Percentiles rank a stretch among this genome's conserved stretches.
Conservation (phyloP, 139 green algal species). For the Bryopsis sp. region DNA sequence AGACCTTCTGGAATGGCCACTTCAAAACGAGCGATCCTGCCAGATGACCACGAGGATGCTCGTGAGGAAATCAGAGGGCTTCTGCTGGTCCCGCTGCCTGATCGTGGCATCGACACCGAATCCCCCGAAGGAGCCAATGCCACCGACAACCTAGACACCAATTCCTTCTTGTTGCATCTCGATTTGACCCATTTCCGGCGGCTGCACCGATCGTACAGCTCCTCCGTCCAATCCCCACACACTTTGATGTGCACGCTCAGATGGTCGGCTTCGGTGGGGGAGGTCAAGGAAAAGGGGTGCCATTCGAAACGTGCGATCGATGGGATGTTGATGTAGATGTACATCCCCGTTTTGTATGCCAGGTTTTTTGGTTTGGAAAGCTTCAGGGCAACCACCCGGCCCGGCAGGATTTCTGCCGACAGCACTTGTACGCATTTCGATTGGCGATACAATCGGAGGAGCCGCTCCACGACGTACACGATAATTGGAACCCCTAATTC, state of each 20-base stretch:
- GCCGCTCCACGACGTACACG: neutral
- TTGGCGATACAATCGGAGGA: neutral
- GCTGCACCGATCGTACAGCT: no score
- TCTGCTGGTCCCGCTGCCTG: no score
- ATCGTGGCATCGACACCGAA: no score
- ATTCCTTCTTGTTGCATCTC: no score
- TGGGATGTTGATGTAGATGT: neutral
- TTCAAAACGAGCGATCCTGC: no score
- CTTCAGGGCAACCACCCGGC: neutral
- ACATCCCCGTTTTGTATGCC: neutral
- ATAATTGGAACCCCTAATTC: neutral
- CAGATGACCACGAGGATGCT: no score
- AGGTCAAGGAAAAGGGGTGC: neutral
- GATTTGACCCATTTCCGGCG: no score
- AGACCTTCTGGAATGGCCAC: no score
- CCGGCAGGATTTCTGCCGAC: neutral
- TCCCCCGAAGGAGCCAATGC: no score
- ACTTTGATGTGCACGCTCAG: constrained; percentile 4
- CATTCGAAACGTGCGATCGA: neutral
- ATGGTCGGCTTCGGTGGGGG: neutral
- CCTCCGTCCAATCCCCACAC: neutral
- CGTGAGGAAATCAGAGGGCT: no score
- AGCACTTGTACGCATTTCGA: neutral
- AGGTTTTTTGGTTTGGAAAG: neutral
- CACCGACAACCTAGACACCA: no score